Percentiles rank a stretch among this genome's conserved stretches.
These are phyloP conservation scores for Dimocarpus longan DNA, from an alignment of 345 rosid genomes.

Conservation along the genomic window DNA sequence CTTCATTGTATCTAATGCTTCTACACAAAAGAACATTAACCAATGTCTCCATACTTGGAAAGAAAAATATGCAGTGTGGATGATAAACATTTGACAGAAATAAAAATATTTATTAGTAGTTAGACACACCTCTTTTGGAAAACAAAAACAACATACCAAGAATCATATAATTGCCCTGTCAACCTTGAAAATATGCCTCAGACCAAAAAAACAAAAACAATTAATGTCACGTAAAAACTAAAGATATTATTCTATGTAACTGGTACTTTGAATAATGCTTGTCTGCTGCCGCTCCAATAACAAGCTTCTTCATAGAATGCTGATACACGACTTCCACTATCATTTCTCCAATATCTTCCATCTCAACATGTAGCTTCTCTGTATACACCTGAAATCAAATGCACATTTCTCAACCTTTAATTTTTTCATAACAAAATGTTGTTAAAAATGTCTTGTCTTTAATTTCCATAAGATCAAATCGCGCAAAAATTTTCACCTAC, in stretches of 20 bases:
- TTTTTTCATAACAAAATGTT: too few relatives aligned
- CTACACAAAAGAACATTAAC: neutral
- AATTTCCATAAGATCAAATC: too few relatives aligned
- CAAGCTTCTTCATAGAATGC: slow-evolving; percentile 57
- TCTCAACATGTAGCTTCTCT: slow-evolving; percentile 44
- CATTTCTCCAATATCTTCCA: slow-evolving; percentile 57
- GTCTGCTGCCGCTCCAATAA: slow-evolving; percentile 83
- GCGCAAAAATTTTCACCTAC: too few relatives aligned
- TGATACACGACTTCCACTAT: slow-evolving; percentile 62
- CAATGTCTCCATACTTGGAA: neutral
- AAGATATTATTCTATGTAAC: neutral
- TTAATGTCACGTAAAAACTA: neutral
- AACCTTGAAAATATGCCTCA: neutral
- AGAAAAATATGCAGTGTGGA: too few relatives aligned
- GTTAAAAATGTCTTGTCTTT: too few relatives aligned
- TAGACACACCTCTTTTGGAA: neutral
- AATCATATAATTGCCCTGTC: neutral
- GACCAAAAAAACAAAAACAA: neutral
- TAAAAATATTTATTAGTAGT: neutral
- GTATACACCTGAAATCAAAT: slow-evolving; percentile 45
- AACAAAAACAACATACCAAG: too few relatives aligned
- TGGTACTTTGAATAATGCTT: slow-evolving; percentile 49
- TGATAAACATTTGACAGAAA: neutral
- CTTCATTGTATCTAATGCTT: neutral
- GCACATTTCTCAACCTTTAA: too few relatives aligned